These are phyloP conservation scores for Dendryphion nanum DNA, from an alignment of 2,329 filamentous ascomycete species.

Conservation along the genomic window DNA sequence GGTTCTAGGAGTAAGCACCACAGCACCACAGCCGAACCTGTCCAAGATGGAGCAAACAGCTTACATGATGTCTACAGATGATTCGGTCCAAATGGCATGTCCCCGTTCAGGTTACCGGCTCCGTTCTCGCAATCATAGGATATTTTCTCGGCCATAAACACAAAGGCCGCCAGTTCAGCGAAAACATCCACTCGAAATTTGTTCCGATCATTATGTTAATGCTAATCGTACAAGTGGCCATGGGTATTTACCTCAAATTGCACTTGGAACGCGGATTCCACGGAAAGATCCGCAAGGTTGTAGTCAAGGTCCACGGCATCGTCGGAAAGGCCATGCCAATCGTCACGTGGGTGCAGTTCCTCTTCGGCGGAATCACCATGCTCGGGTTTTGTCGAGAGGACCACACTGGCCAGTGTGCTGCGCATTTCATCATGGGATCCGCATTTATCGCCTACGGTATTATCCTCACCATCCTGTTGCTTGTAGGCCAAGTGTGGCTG, in stretches of 20 bases:
- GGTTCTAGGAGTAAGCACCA: conserved; percentile 78
- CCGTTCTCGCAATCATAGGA: conserved; percentile 73
- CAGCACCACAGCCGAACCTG: too few species aligned
- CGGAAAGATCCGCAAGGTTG: conserved; percentile 69
- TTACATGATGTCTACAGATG: conserved; percentile 62
- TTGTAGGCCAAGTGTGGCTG: conserved; percentile 88
- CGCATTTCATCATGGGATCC: conserved; percentile 98
- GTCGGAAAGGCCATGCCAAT: conserved; percentile 86
- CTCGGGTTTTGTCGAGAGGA: conserved; percentile 92
- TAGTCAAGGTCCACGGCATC: conserved; percentile 74
- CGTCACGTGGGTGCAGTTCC: conserved; percentile 86
- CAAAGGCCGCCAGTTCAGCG: conserved; percentile 80
- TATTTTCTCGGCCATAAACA: conserved; percentile 92
- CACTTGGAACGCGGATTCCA: conserved; percentile 85
- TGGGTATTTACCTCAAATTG: conserved; percentile 85
- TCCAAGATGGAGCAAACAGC: too few species aligned
- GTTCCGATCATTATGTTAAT: conserved; percentile 78
- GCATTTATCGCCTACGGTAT: conserved; percentile 95
- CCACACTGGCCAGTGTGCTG: conserved; percentile 86
- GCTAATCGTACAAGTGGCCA: conserved; percentile 70
- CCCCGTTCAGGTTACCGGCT: conserved; percentile 75
- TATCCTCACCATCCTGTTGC: conserved; percentile 76
- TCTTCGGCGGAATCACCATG: conserved; percentile 91
- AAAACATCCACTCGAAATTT: conserved; percentile 79
- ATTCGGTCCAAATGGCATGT: conserved; percentile 92